phyloP scores from a whole-genome alignment of 1,284 basidiomycete species.

The Athelia psychrophila region DNA sequence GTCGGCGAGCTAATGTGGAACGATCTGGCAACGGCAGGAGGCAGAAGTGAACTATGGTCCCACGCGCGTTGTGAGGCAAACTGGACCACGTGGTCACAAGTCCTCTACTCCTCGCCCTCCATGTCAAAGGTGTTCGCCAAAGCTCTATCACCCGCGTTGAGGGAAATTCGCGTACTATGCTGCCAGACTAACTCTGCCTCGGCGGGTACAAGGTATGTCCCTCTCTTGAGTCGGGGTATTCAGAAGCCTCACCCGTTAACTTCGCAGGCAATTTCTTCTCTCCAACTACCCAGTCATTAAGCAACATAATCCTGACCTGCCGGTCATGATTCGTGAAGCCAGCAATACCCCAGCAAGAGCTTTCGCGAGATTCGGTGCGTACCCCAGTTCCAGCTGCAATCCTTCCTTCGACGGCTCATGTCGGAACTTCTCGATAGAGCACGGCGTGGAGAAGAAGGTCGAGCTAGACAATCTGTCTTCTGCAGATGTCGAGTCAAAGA shows the following conservation, averaged over 20 bases:
- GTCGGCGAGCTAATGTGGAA: neutral
- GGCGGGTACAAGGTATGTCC: slow-evolving; percentile 75
- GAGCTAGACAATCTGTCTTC: slow-evolving; percentile 77
- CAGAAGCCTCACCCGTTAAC: slow-evolving; percentile 2
- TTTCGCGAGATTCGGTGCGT: slow-evolving; percentile 91
- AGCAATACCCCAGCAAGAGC: slow-evolving; percentile 82
- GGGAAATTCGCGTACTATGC: slow-evolving; percentile 85
- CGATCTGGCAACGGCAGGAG: neutral
- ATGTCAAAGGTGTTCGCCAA: slow-evolving; percentile 66
- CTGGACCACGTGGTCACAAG: neutral
- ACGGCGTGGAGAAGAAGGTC: slow-evolving; percentile 77
- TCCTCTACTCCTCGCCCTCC: slow-evolving; percentile 7
- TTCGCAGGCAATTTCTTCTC: slow-evolving; percentile 77
- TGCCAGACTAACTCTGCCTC: slow-evolving; percentile 82
- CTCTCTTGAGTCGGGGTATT: slow-evolving; percentile 4
- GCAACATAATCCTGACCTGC: slow-evolving; percentile 86
- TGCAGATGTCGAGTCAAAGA: slow-evolving; percentile 67
- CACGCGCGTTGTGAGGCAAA: neutral
- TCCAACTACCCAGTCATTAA: slow-evolving; percentile 82
- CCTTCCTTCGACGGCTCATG: slow-evolving; percentile 7
- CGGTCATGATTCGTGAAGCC: slow-evolving; percentile 90
- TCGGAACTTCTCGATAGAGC: slow-evolving; percentile 43
- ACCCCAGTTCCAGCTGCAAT: slow-evolving; percentile 7
- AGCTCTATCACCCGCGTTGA: slow-evolving; percentile 78
- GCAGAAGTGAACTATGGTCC: neutral